Evolutionary conservation across 352 stramenopile species (phyloP), one percentile per base, ranked within the genome.

Genomic region (Pythium sp.): DNA sequence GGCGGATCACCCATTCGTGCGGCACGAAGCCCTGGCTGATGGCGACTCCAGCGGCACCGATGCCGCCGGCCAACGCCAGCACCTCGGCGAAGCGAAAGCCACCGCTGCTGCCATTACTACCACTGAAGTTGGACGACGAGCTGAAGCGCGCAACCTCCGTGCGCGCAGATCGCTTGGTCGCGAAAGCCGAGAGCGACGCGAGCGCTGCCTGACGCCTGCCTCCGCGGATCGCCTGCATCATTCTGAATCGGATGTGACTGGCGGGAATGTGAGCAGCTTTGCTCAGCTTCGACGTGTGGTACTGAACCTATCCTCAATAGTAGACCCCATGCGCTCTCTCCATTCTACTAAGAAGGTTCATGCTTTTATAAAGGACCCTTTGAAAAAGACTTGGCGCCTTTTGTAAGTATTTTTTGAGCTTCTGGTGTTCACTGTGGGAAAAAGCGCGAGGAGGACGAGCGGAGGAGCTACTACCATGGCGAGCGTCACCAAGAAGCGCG

Each of bases 1-100:
- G 76, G 41, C 79, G 77, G 64, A 95, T 81, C 36, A 91, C 20
- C 83, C 84, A 93, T 64, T 94, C 81, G 67, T 92, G 86, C 20
- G 84, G 84, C 63, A 89, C 80, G 9, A 93, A 72, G 55, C 86
- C 86, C 30, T 90, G 88, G 70, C 75, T 81, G 18, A 81, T 81
- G 3, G 86, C 84, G 22, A 92, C 28, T 15, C 83, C 82, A 5
- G 82, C 86, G 0, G 79, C 84, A 1, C 77, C 80, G 1, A 78
- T 86, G 34, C 83, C 84, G 15, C 80, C 78, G 1, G 77, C 75
- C 7, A 89, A 51, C 14, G 81, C 79, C 0, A 87, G 54, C 64
- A 77, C 73, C 26, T 79, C 72, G 3, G 26, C 65, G 61, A 67
- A 53, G 57, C 65, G 65, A 58, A 71, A 58, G 15, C 51, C 51